Conservation (phyloP, 2,329 filamentous ascomycete genomes). For the Calonectria multiphialidica region DNA sequence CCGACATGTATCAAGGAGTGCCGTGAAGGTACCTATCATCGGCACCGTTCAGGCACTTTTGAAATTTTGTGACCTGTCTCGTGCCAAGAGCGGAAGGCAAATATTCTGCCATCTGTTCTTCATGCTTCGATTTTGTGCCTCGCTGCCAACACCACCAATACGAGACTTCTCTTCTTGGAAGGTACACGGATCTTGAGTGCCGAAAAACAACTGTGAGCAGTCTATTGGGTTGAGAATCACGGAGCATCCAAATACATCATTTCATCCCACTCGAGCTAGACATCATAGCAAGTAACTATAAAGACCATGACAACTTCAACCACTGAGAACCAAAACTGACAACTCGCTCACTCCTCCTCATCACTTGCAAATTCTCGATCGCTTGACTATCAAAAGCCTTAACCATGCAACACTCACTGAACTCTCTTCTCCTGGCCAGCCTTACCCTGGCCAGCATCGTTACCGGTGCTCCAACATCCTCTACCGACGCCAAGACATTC, state of each 20-base stretch:
- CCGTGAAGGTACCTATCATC: background rate
- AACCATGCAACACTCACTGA: conserved; percentile 16
- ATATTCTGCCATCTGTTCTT: background rate
- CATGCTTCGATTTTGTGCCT: background rate
- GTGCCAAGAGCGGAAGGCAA: conserved; percentile 2
- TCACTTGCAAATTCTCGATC: background rate
- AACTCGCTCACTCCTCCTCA: background rate
- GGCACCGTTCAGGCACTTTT: background rate
- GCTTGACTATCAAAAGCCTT: background rate
- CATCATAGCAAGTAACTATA: background rate
- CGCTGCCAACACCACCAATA: background rate
- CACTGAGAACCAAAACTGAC: background rate
- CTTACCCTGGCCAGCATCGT: conserved; percentile 11
- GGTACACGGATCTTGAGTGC: background rate
- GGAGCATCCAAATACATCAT: background rate
- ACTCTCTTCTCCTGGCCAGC: conserved; percentile 12
- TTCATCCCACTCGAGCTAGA: background rate
- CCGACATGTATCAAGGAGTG: background rate
- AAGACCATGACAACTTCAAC: background rate
- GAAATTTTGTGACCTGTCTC: background rate
- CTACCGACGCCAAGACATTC: conserved; percentile 23
- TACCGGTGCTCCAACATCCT: conserved; percentile 5
- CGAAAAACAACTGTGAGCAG: background rate
- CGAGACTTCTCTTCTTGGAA: conserved; percentile 2
- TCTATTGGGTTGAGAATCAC: background rate